phyloP scores from a whole-genome alignment of 805 yeast genomes.

The Metschnikowia koreensis region DNA sequence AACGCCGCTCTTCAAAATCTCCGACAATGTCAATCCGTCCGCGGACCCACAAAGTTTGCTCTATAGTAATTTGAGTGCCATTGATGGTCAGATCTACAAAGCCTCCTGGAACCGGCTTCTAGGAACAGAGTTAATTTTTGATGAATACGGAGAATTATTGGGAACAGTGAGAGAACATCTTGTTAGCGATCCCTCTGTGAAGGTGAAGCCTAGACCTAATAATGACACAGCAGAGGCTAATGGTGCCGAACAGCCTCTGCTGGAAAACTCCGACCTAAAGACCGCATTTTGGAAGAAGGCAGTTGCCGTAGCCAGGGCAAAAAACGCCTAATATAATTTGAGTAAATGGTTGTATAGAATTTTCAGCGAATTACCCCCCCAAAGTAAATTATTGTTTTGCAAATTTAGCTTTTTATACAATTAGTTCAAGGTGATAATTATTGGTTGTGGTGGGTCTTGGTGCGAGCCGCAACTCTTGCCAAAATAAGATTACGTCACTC shows the following conservation, averaged over 20 bases:
- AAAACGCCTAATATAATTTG: no score
- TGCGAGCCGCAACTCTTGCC: no score
- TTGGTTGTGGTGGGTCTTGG: no score
- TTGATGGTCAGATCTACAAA: conserved; percentile 54
- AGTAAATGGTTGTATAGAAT: no score
- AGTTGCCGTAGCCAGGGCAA: conserved; percentile 14
- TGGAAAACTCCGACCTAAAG: conserved; percentile 17
- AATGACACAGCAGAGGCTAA: conserved; percentile 15
- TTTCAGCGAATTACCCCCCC: no score
- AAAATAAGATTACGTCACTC: no score
- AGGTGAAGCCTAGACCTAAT: conserved; percentile 18
- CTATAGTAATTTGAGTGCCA: conserved; percentile 30
- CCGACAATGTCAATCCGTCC: conserved; percentile 28
- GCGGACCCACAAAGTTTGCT: conserved; percentile 19
- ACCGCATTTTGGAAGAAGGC: conserved; percentile 25
- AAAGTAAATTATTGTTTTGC: no score
- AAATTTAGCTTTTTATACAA: no score
- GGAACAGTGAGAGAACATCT: conserved; percentile 43
- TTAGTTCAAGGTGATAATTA: no score
- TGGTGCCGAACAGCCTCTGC: conserved; percentile 14
- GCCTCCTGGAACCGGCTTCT: conserved; percentile 76
- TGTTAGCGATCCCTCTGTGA: conserved; percentile 27
- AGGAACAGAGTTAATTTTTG: conserved; percentile 63
- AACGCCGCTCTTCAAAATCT: conserved; percentile 36
- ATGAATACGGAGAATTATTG: conserved; percentile 41